Conservation (phyloP, 768 basidiomycete species). For the Podaxis pistillaris region DNA sequence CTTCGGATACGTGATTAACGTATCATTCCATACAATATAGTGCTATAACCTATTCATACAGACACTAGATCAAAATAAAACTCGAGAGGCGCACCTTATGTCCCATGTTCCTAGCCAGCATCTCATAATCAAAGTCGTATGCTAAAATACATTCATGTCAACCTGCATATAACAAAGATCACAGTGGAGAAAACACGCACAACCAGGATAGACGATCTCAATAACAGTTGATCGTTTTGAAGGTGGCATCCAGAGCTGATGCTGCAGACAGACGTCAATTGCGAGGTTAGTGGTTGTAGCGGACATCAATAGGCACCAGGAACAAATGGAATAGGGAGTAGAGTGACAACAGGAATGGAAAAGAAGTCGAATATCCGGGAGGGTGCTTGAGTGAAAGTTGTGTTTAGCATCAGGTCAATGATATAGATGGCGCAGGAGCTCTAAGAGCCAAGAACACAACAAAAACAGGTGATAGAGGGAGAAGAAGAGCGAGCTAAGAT, state of each 20-base stretch:
- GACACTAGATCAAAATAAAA: not conserved
- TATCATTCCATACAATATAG: conserved; percentile 68
- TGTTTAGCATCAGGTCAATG: no score
- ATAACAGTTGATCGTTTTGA: conserved; percentile 63
- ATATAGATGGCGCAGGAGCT: no score
- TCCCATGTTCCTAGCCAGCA: conserved; percentile 40
- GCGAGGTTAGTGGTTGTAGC: not conserved
- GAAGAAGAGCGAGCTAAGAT: not conserved
- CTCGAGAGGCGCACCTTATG: conserved; percentile 29
- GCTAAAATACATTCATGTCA: conserved; percentile 22
- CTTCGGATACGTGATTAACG: conserved; percentile 37
- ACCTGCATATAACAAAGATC: not conserved
- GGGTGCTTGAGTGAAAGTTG: no score
- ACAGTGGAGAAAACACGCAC: conserved; percentile 26
- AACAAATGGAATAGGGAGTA: not conserved
- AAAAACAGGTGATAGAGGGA: not conserved
- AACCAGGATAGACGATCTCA: conserved; percentile 64
- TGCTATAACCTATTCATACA: conserved; percentile 31
- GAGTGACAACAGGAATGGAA: not conserved
- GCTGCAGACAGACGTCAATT: conserved; percentile 23
- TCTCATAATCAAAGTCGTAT: conserved; percentile 39
- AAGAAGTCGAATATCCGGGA: not conserved
- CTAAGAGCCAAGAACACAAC: not conserved
- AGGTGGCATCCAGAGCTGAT: conserved; percentile 70
- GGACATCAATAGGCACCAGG: not conserved